These are phyloP conservation scores for Mycena kentingensis DNA, from an alignment of 768 basidiomycete species.

Conservation along the genomic window DNA sequence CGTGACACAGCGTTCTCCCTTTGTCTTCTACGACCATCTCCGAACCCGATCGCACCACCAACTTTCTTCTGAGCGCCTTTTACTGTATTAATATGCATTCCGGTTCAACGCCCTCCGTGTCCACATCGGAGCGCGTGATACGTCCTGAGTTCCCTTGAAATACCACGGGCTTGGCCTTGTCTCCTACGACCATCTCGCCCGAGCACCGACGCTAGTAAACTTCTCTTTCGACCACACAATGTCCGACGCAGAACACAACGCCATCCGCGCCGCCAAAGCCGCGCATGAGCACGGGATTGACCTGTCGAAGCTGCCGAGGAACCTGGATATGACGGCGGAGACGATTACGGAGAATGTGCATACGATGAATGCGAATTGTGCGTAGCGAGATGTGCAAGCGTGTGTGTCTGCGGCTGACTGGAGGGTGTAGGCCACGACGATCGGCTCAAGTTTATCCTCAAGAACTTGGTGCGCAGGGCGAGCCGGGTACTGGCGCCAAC, in stretches of 20 bases:
- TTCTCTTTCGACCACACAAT: slow-evolving; percentile 4
- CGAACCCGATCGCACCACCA: too few species aligned
- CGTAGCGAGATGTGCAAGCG: slow-evolving; percentile 14
- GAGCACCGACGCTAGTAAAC: too few species aligned
- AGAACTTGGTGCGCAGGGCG: slow-evolving; percentile 36
- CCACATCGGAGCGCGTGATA: too few species aligned
- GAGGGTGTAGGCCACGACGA: slow-evolving; percentile 37
- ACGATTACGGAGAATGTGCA: slow-evolving; percentile 45
- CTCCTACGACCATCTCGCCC: too few species aligned
- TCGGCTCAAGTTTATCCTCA: slow-evolving; percentile 46
- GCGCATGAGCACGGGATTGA: slow-evolving; percentile 40
- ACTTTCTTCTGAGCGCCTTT: too few species aligned
- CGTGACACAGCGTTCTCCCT: too few species aligned
- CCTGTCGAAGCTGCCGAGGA: slow-evolving; percentile 42
- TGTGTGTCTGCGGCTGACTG: background rate
- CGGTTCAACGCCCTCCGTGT: too few species aligned
- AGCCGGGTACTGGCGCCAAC: background rate
- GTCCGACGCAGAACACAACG: slow-evolving; percentile 1
- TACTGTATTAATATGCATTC: too few species aligned
- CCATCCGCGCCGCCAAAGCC: slow-evolving; percentile 31
- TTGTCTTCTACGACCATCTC: too few species aligned
- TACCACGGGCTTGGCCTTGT: too few species aligned
- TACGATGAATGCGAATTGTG: slow-evolving; percentile 43
- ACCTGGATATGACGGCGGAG: slow-evolving; percentile 43
- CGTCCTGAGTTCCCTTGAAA: too few species aligned